phyloP scores from a whole-genome alignment of 2,329 filamentous ascomycete species.

The Apiospora aurea region DNA sequence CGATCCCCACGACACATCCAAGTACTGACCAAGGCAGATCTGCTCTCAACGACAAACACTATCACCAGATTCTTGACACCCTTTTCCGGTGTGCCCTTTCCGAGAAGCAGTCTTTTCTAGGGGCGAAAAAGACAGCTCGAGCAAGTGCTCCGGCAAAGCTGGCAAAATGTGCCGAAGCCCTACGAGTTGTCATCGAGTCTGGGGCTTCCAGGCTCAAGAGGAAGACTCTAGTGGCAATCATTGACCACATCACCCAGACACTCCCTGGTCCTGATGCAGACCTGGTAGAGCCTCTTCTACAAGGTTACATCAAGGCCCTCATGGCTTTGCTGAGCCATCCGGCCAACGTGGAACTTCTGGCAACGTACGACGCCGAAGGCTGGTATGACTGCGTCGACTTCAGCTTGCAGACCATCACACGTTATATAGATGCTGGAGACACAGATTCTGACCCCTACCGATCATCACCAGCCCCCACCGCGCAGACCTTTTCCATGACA shows the following conservation, averaged over 20 bases:
- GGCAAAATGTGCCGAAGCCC: slow-evolving; percentile 70
- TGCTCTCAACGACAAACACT: slow-evolving; percentile 75
- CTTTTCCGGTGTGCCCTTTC: slow-evolving; percentile 73
- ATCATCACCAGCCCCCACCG: slow-evolving; percentile 54
- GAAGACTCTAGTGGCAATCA: slow-evolving; percentile 79
- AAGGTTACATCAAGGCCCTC: slow-evolving; percentile 82
- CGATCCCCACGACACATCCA: neutral
- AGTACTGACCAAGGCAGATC: neutral
- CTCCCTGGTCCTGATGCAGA: slow-evolving; percentile 68
- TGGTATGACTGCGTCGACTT: slow-evolving; percentile 78
- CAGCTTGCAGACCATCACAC: slow-evolving; percentile 68
- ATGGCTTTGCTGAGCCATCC: slow-evolving; percentile 73
- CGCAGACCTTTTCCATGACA: slow-evolving; percentile 37
- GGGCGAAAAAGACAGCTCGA: slow-evolving; percentile 54
- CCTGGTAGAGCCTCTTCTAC: slow-evolving; percentile 72
- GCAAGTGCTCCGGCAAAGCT: slow-evolving; percentile 62
- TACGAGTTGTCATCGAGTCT: slow-evolving; percentile 75
- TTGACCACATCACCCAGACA: slow-evolving; percentile 83
- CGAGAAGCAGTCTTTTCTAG: slow-evolving; percentile 72
- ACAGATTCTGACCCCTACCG: slow-evolving; percentile 46
- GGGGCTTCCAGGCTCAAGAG: slow-evolving; percentile 72
- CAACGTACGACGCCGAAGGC: slow-evolving; percentile 58
- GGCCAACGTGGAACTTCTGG: slow-evolving; percentile 82
- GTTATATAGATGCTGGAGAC: slow-evolving; percentile 54
- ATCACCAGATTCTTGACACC: slow-evolving; percentile 80